A percentile compares a stretch with the other conserved stretches of the same genome.
phyloP scores from a whole-genome alignment of 495 filamentous ascomycete genomes.

The Daldinia concentrica region DNA sequence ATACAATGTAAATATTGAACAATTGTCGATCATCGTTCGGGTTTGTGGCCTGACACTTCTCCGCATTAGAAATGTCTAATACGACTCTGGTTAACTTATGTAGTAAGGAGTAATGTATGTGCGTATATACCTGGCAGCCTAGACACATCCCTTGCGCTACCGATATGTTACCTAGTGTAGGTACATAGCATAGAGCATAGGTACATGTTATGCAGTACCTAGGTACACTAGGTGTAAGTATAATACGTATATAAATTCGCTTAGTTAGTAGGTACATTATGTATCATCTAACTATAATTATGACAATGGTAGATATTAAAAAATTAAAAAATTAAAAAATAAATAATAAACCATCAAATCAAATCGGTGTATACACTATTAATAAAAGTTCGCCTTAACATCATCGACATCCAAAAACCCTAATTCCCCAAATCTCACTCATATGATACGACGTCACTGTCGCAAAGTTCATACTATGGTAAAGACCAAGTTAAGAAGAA shows the following conservation, averaged over 20 bases:
- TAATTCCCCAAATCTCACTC: slow-evolving; percentile 4
- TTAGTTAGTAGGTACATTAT: too few relatives aligned
- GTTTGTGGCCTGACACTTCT: slow-evolving; percentile 39
- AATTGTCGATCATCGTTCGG: slow-evolving; percentile 36
- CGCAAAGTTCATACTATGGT: slow-evolving; percentile 36
- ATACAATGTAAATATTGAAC: not conserved
- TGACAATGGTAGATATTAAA: too few relatives aligned
- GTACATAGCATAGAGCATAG: not conserved
- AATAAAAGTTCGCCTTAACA: slow-evolving; percentile 18
- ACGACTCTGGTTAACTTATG: slow-evolving; percentile 13
- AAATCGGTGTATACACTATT: slow-evolving; percentile 9
- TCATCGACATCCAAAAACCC: slow-evolving; percentile 18
- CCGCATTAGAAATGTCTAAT: slow-evolving; percentile 28
- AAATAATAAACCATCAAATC: slow-evolving; percentile 6
- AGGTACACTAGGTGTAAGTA: too few relatives aligned
- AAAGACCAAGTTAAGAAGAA: slow-evolving; percentile 28
- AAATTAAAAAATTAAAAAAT: not conserved
- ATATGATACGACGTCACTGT: slow-evolving; percentile 36
- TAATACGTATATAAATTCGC: too few relatives aligned
- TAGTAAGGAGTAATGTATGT: slow-evolving; percentile 3
- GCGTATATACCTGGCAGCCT: slow-evolving; percentile 7
- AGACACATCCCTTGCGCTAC: slow-evolving; percentile 6
- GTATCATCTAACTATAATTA: too few relatives aligned
- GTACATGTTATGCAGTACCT: not conserved
- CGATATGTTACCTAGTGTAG: not conserved